phyloP scores from a whole-genome alignment of 2,329 filamentous ascomycete genomes.

The Fusarium tupiense region DNA sequence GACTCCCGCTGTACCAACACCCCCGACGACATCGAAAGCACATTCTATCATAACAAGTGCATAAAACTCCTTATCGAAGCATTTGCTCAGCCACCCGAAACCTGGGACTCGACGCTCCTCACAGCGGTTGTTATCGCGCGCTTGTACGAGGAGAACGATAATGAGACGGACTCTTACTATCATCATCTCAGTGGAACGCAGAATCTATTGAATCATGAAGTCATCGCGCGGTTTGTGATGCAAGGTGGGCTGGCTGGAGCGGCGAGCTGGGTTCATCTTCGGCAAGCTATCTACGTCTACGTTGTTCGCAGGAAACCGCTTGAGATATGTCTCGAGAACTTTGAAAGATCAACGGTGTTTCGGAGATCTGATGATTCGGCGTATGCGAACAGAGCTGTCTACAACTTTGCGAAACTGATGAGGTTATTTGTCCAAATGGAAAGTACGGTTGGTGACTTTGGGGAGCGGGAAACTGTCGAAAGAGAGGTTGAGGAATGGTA shows the following conservation, averaged over 20 bases:
- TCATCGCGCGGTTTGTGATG: background rate
- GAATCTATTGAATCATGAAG: background rate
- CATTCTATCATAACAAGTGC: constrained; percentile 2
- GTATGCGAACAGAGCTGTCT: background rate
- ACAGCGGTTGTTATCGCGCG: background rate
- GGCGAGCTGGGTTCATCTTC: background rate
- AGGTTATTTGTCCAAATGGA: background rate
- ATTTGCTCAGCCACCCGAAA: background rate
- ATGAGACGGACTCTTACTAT: background rate
- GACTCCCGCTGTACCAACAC: background rate
- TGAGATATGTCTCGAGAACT: background rate
- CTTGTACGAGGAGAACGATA: constrained; percentile 1
- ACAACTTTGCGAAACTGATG: background rate
- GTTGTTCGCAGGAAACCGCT: background rate
- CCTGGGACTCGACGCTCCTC: background rate
- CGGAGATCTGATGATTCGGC: background rate
- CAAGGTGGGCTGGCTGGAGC: background rate
- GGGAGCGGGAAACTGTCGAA: background rate
- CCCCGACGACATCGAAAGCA: background rate
- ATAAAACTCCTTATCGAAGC: background rate
- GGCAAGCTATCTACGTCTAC: background rate
- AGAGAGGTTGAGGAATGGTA: background rate
- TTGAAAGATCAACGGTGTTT: background rate
- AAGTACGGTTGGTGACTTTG: accelerated
- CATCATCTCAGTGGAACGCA: background rate